A percentile compares a stretch with the other conserved stretches of the same genome.
Evolutionary conservation across 768 basidiomycete genomes (phyloP).

Genomic region (Omphalotus guepiniiformis): DNA sequence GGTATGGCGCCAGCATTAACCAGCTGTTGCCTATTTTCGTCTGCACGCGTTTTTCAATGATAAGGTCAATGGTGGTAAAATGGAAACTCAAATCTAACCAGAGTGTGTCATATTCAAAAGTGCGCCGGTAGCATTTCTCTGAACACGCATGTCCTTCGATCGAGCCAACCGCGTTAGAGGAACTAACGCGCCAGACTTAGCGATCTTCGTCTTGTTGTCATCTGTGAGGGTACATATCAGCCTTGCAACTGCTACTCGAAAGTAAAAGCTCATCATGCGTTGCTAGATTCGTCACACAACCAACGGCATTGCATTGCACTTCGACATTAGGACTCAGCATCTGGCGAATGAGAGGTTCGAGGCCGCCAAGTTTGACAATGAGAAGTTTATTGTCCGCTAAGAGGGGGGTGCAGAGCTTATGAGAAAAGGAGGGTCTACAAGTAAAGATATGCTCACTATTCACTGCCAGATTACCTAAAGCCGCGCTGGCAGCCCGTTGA

Average conservation of each 20-base stretch:
- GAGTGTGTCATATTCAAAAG: conserved; percentile 99
- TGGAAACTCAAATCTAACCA: conserved; percentile 43
- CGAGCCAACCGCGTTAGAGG: conserved; percentile 94
- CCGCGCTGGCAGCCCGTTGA: conserved; percentile 96
- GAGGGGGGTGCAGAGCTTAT: conserved; percentile 14
- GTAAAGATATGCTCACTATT: conserved; percentile 65
- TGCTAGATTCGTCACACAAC: conserved; percentile 97
- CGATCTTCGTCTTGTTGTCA: conserved; percentile 99
- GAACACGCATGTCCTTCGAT: conserved; percentile 99
- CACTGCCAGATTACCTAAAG: conserved; percentile 95
- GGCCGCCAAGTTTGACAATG: conserved; percentile 95
- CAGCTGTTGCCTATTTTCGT: conserved; percentile 97
- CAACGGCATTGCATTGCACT: conserved; percentile 99
- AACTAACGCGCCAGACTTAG: conserved; percentile 97
- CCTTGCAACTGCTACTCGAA: not conserved
- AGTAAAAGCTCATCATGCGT: conserved; percentile 87
- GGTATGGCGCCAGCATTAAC: conserved; percentile 99
- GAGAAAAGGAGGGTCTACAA: conserved; percentile 8
- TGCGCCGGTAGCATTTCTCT: conserved; percentile 97
- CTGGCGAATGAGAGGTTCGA: conserved; percentile 96
- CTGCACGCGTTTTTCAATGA: conserved; percentile 32
- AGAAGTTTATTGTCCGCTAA: conserved; percentile 98
- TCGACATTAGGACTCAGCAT: conserved; percentile 99
- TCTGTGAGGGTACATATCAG: conserved; percentile 44
- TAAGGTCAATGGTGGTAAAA: not conserved